Conservation (phyloP, 1,284 basidiomycete genomes). For the Takashimella koratensis region DNA sequence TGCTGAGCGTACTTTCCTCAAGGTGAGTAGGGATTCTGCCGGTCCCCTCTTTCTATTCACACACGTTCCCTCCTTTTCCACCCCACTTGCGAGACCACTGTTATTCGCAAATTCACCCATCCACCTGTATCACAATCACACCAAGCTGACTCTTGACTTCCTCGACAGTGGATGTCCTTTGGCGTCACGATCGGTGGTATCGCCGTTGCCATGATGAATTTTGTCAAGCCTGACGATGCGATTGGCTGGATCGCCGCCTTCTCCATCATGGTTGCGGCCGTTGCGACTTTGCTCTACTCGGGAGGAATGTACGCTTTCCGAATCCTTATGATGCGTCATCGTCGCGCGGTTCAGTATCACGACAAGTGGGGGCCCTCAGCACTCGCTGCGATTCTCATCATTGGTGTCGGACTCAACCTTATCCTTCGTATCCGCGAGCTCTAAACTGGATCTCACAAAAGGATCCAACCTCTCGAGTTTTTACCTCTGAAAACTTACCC, state of each 20-base stretch:
- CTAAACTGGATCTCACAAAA: too few species aligned
- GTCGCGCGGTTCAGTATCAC: constrained; percentile 74
- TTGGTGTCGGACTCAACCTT: constrained; percentile 72
- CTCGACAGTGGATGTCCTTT: constrained; percentile 75
- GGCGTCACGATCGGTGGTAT: constrained; percentile 84
- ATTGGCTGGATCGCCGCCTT: constrained; percentile 77
- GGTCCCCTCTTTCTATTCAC: not conserved
- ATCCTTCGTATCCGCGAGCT: constrained; percentile 50
- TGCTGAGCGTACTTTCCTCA: constrained; percentile 64
- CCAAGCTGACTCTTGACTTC: too few species aligned
- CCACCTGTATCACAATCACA: too few species aligned
- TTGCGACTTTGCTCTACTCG: constrained; percentile 85
- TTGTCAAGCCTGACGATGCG: constrained; percentile 68
- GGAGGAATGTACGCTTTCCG: constrained; percentile 85
- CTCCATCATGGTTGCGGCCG: constrained; percentile 82
- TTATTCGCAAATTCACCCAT: too few species aligned
- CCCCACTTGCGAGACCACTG: too few species aligned
- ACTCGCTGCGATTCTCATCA: constrained; percentile 66
- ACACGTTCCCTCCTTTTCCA: not conserved
- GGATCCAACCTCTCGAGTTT: too few species aligned
- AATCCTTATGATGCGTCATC: constrained; percentile 67
- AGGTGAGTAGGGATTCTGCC: constrained; percentile 47
- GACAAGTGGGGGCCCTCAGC: constrained; percentile 74
- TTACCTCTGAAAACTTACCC: too few species aligned
- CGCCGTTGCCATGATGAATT: constrained; percentile 87